Evolutionary conservation across 1,284 basidiomycete species (phyloP).

Genomic region (Mycosarcoma maydis): DNA sequence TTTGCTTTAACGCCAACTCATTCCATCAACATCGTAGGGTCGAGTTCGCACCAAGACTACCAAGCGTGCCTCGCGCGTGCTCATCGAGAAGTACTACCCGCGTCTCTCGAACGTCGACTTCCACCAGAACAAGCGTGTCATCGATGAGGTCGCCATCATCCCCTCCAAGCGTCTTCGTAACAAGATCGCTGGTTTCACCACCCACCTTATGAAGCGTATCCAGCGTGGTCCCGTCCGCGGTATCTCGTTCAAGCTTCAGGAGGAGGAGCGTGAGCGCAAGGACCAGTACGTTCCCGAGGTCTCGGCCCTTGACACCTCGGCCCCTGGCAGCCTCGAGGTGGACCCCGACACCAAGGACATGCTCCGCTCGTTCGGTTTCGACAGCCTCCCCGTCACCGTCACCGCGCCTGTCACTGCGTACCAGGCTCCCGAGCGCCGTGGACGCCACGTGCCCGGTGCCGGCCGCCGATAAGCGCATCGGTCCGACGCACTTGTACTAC

Average conservation of each 20-base stretch:
- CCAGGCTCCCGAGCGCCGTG: slow-evolving; percentile 64
- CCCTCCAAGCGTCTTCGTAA: slow-evolving; percentile 99
- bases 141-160: slow-evolving; percentile 91
- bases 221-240: slow-evolving; percentile 99
- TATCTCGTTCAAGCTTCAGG: slow-evolving; percentile 99
- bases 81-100: slow-evolving; percentile 98
- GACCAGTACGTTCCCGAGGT: slow-evolving; percentile 68
- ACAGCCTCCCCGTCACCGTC: slow-evolving; percentile 65
- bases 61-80: slow-evolving; percentile 97
- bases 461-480: slow-evolving; percentile 61
- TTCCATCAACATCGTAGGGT: slow-evolving; percentile 74
- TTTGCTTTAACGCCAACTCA: background rate
- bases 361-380: slow-evolving; percentile 64
- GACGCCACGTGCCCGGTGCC: slow-evolving; percentile 65
- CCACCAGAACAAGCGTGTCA: slow-evolving; percentile 96
- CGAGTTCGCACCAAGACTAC: slow-evolving; percentile 99
- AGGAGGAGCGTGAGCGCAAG: slow-evolving; percentile 99
- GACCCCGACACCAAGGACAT: slow-evolving; percentile 68
- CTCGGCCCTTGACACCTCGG: slow-evolving; percentile 66
- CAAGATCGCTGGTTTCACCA: slow-evolving; percentile 99
- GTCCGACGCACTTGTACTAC: slow-evolving; percentile 31
- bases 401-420: slow-evolving; percentile 62
- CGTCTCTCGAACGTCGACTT: slow-evolving; percentile 56
- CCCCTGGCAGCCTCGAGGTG: slow-evolving; percentile 63
- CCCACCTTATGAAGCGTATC: slow-evolving; percentile 99